Base-by-base conservation (phyloP, 345 rosid species). In the Murraya paniculata region DNA sequence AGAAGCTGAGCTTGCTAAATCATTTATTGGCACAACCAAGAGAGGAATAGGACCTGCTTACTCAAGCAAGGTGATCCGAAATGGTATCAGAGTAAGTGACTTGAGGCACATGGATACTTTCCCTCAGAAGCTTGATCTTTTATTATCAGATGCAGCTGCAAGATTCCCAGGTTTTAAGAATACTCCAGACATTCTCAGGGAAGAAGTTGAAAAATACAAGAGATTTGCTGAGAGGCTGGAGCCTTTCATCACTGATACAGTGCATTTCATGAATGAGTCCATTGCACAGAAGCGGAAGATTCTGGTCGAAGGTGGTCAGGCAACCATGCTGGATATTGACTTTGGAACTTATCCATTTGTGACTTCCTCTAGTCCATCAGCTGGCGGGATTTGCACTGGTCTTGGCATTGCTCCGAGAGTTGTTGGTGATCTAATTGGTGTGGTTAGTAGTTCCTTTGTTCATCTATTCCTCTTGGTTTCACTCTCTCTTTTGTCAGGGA, bases 231-330 rank as follows among this genome's bases (percentile, higher is more conserved):
- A 94, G 83, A 91, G 97, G 83, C 80, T 96, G 87, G 97, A 96
- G 78, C 99, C 98, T 0, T 96, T 81, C 82, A 89, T 96, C 38
- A 87, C 91, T 6, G 99, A 94, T 82, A 96, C 98, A 5, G 95
- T 95, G 76, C 90, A 91, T 87, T 82, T 95, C 71, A 85, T 96
- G 85, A 91, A 94, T 70, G 97, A 96, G 36, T 88, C 93, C 3
- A 92, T 96, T 72, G 77, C 81, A 9, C 89, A 90, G 84, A 91
- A 91, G 83, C 93, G 92, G 78, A 96, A 85, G 81, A 86, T 96
- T 84, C 83, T 94, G 90, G 95, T 96, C 9, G 99, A 96, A 89
- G 99, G 99, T 81, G 98, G 99, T 79, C 99, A 96, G 78, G 99
- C 99, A 31, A 92, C 99, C 22, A 96, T 96, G 99, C 82, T 96